Evolutionary conservation across 345 rosid species (phyloP).

Genomic region (Eucalyptus paniculata): DNA sequence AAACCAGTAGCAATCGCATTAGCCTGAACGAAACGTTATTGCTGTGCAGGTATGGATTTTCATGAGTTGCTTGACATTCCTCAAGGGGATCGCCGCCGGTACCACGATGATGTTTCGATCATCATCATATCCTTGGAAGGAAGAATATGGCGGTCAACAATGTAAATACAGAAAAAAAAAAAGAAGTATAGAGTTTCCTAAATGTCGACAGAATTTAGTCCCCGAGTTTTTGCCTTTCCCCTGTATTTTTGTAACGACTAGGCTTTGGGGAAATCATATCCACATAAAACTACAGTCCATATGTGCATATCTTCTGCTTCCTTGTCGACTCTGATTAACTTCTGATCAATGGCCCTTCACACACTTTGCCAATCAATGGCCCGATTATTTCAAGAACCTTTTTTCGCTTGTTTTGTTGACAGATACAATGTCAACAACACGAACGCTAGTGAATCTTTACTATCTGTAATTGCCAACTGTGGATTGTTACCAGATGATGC

Average conservation of each 20-base stretch:
- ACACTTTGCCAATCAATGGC: neutral
- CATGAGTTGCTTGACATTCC: constrained; percentile 84
- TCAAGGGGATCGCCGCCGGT: constrained; percentile 77
- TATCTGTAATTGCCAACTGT: neutral
- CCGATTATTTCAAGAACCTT: neutral
- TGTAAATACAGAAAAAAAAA: constrained; percentile 14
- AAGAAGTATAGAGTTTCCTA: neutral
- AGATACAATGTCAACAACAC: neutral
- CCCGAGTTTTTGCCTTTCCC: neutral
- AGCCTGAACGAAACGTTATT: neutral
- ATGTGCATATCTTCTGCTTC: neutral
- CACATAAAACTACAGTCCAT: neutral
- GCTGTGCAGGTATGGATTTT: constrained; percentile 63
- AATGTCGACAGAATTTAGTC: neutral
- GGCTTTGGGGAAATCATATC: neutral
- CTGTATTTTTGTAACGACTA: neutral
- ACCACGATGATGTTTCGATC: constrained; percentile 88
- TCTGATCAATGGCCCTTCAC: neutral
- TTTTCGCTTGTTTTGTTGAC: neutral
- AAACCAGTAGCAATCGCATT: neutral
- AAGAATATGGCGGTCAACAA: constrained; percentile 85
- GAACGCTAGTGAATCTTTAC: neutral
- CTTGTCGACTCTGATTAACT: neutral
- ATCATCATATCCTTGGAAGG: constrained; percentile 87
- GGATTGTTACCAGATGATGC: neutral